Evolutionary conservation across 805 yeast genomes (phyloP), one percentile per base, ranked within the genome.

Genomic region (Komagataella kurtzmanii): DNA sequence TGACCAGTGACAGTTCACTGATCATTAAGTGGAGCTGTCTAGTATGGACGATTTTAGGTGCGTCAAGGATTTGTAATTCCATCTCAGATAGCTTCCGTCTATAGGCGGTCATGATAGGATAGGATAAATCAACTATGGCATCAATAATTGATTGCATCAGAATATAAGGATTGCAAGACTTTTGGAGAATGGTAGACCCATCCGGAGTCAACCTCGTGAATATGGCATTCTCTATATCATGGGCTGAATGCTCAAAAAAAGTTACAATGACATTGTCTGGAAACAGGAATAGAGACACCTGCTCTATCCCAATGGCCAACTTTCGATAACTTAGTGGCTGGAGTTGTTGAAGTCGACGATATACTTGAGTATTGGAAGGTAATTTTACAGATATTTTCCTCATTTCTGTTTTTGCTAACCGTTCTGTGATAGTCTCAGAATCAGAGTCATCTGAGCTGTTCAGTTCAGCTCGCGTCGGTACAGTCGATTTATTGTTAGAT

Each of bases 221-320:
- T 8, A 80, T 70, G 1, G 84, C 82, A 43, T 65, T 65, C 51
- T 75, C 80, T 21, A 80, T 69, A 48, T 75, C 79, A 47, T 71
- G 69, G 4, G 80, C 81, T 3, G 79, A 70, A 54, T 76, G 73
- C 58, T 80, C 85, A 58, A 80, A 79, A 55, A 80, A 76, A 0
- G 83, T 70, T 3, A 80, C 69, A 10, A 80, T 74, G 0, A 79
- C 71, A 47, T 72, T 68, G 49, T 72, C 67, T 6, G 66, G 61
- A 17, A 73, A 63, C 17, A 80, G 53, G 54, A 74, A 80, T 48
- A 79, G 60, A 0, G 82, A 75, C 2, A 75, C 75, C 58, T 80
- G 84, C 58, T 80, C 85, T 8, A 76, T 65, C 0, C 79, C 81
- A 6, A 79, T 79, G 19, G 67, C 69, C 51, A 67, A 57, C 8